Base-by-base conservation (phyloP, 2,329 filamentous ascomycete genomes). In the Talaromyces albobiverticillius region DNA sequence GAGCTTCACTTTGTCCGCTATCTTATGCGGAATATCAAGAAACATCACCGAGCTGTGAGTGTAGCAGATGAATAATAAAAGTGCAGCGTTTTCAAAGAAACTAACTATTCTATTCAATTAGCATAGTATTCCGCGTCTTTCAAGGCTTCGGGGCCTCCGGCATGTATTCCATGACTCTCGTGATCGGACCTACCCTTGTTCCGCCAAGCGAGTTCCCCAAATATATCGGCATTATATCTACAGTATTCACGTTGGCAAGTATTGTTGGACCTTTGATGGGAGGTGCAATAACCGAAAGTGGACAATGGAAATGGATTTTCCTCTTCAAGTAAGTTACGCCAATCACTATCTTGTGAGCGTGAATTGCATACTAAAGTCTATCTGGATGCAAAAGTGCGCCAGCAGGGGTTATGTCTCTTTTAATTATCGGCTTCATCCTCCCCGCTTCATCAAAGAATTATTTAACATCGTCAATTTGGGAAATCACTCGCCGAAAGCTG, bases 1-100 rank as follows among this genome's bases (percentile, higher is more conserved):
- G 7, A 61, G 75, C n/a, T 76, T 77, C 53, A 68, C 64, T 2
- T 54, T 71, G 9, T 74, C 73, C 51, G 76, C 73, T 1, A 65
- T 71, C 20, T 67, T 66, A 3, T 76, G 72, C 54, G 73, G 73
- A 29, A 66, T 67, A 22, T 60, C 69, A 5, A 61, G 65, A 34
- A 65, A 59, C 25, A 71, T 70, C 54, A 53, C 54, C 14, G 56
- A 67, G 42, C 61, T 72, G 68, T 70, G 57, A 50, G 61, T 55
- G 9, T 26, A 29, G n/a, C 38, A 22, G 13, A n/a, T 46, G 10
- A 18, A 18, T 16, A 34, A 6, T 36, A 23, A 26, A n/a, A 6
- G 46, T 6, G n/a, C n/a, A n/a, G n/a, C n/a, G n/a, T n/a, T n/a
- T n/a, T 32, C 25, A 5, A 23, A 23, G 25, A 22, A 23, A 13